Percentiles rank a stretch among this genome's conserved stretches.
Conservation (phyloP, 2,329 filamentous ascomycete genomes). For the Trichoderma breve region DNA sequence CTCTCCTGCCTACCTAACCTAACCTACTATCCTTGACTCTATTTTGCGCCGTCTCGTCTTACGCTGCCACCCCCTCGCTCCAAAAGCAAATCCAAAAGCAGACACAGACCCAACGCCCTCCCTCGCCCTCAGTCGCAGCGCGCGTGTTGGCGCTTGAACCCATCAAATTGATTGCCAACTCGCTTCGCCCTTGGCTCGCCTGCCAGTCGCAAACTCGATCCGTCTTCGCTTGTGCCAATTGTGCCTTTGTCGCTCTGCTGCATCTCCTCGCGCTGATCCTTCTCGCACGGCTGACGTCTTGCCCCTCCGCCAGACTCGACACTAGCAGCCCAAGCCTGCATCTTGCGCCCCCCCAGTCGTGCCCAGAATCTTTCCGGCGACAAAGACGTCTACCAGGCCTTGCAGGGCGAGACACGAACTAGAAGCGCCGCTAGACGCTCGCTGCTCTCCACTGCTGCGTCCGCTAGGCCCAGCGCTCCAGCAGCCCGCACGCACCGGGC, state of each 20-base stretch:
- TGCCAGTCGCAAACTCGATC: neutral
- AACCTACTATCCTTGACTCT: neutral
- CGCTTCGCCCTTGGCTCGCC: neutral
- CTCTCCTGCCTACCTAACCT: neutral
- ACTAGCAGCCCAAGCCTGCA: conserved; percentile 17
- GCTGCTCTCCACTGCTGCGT: conserved; percentile 17
- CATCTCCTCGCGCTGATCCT: conserved; percentile 17
- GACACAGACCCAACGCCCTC: neutral
- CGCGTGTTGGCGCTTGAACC: neutral
- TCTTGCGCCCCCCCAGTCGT: conserved; percentile 5
- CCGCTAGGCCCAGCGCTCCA: neutral
- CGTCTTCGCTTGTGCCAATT: neutral
- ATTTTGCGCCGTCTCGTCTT: neutral
- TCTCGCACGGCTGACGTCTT: conserved; percentile 20
- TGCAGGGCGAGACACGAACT: conserved; percentile 17
- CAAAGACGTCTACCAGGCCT: neutral
- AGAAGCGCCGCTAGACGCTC: conserved; percentile 19
- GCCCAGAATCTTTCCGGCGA: conserved; percentile 18
- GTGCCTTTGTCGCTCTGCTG: neutral
- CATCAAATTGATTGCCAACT: neutral
- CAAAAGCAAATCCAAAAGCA: neutral
- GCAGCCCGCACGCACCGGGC: neutral
- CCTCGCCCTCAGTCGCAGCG: neutral
- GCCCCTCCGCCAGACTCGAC: conserved; percentile 10
- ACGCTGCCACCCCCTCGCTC: neutral